Conservation (phyloP, 371 early-diverging fungal species). For the Mucor plumbeus region DNA sequence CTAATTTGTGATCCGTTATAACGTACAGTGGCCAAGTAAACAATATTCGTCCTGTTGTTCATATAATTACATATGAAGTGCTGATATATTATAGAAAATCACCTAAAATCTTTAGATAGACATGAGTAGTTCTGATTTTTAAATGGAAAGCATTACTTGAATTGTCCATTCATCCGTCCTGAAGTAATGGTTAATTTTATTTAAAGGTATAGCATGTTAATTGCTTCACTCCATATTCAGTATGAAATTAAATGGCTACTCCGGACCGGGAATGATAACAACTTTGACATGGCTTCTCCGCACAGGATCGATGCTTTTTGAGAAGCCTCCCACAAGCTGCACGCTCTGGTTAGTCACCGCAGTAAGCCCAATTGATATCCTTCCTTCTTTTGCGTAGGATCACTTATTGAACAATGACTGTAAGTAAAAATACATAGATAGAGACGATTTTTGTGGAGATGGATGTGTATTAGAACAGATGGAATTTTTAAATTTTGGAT, state of each 20-base stretch:
- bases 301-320: not conserved
- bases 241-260: not conserved
- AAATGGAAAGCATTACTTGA: no score
- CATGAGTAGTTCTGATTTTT: no score
- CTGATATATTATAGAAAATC: no score
- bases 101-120: no score
- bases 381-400: slow-evolving; percentile 29
- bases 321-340: not conserved
- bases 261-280: not conserved
- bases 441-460: not conserved
- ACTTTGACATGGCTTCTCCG: not conserved
- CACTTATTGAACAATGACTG: slow-evolving; percentile 33
- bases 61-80: no score
- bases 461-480: not conserved
- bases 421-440: slow-evolving; percentile 5
- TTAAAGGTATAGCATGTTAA: no score
- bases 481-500: slow-evolving; percentile 11
- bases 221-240: no score
- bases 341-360: not conserved
- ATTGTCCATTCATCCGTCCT: no score
- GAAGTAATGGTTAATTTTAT: no score
- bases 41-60: no score
- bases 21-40: no score
- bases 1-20: no score
- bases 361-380: slow-evolving; percentile 12